These are phyloP conservation scores for Macrophomina pseudophaseolina DNA, from an alignment of 2,329 filamentous ascomycete species.

Conservation along the genomic window DNA sequence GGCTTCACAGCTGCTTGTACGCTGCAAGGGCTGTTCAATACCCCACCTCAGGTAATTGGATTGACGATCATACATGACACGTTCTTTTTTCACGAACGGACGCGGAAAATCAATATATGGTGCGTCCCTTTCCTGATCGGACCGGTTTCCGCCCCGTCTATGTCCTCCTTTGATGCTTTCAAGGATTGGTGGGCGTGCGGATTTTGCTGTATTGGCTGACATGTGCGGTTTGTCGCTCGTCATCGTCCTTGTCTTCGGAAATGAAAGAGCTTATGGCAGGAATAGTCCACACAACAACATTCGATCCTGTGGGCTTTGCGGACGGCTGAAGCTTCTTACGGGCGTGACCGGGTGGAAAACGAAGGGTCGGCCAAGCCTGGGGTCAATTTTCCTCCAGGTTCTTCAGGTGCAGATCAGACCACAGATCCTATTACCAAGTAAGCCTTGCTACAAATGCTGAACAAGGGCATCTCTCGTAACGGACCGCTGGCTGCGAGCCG, in stretches of 20 bases:
- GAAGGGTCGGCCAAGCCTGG: background rate
- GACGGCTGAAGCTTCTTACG: slow-evolving; percentile 1
- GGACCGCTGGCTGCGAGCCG: background rate
- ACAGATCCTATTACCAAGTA: slow-evolving; percentile 12
- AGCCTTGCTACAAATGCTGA: background rate
- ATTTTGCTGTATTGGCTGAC: slow-evolving; percentile 37
- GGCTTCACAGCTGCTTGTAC: slow-evolving; percentile 35
- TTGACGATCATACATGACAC: slow-evolving; percentile 41
- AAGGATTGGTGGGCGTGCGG: slow-evolving; percentile 24
- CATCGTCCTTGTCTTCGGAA: slow-evolving; percentile 36
- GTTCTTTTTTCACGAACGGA: slow-evolving; percentile 46
- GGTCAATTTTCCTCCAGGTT: background rate
- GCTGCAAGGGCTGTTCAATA: slow-evolving; percentile 35
- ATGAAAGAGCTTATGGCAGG: slow-evolving; percentile 43
- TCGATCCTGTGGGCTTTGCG: slow-evolving; percentile 3
- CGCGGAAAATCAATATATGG: slow-evolving; percentile 37
- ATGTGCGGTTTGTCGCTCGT: slow-evolving; percentile 43
- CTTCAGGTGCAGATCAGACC: background rate
- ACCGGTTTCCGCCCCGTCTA: slow-evolving; percentile 39
- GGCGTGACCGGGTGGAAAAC: slow-evolving; percentile 5
- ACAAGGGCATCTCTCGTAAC: too few species aligned
- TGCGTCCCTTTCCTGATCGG: slow-evolving; percentile 28
- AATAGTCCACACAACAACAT: background rate
- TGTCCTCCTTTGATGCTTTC: slow-evolving; percentile 26
- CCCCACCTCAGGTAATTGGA: slow-evolving; percentile 35